Conservation (phyloP, 768 basidiomycete species). For the Ephemerocybe angulata region DNA sequence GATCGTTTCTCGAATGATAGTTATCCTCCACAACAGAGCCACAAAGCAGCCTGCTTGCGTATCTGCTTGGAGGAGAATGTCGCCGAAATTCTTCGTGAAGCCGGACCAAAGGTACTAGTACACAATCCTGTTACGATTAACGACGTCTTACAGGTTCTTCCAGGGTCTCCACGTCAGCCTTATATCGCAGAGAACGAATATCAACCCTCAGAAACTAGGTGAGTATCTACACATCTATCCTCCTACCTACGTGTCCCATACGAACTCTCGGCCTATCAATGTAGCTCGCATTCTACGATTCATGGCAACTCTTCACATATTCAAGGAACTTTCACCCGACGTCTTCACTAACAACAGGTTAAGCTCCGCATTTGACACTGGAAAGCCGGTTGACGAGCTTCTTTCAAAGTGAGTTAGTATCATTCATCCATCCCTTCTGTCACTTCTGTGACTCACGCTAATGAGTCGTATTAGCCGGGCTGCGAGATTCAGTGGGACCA, state of each 20-base stretch:
- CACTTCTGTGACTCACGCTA: constrained; percentile 12
- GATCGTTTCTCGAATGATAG: not conserved
- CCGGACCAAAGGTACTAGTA: constrained; percentile 29
- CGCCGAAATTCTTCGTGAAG: constrained; percentile 39
- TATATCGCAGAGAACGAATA: constrained; percentile 27
- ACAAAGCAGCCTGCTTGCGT: constrained; percentile 26
- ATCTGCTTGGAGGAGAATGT: constrained; percentile 32
- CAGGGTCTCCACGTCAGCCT: constrained; percentile 34
- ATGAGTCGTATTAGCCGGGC: not conserved
- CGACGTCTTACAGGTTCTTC: not conserved
- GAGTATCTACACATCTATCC: constrained; percentile 1
- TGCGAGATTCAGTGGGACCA: constrained; percentile 9
- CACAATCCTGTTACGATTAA: not conserved
- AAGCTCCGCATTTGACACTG: constrained; percentile 33
- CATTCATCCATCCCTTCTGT: not conserved
- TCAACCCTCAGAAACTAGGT: constrained; percentile 34
- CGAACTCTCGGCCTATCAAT: not conserved
- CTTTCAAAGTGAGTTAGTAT: constrained; percentile 22
- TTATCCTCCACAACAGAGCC: constrained; percentile 14
- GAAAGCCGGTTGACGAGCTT: constrained; percentile 25
- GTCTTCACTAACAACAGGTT: constrained; percentile 38
- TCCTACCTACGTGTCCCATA: not conserved
- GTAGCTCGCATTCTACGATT: constrained; percentile 35
- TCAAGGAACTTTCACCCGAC: constrained; percentile 32
- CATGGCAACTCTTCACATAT: constrained; percentile 37